These are phyloP conservation scores for Nicotiana obtusifolia DNA, from an alignment of 257 asterid genomes.

Conservation along the genomic window DNA sequence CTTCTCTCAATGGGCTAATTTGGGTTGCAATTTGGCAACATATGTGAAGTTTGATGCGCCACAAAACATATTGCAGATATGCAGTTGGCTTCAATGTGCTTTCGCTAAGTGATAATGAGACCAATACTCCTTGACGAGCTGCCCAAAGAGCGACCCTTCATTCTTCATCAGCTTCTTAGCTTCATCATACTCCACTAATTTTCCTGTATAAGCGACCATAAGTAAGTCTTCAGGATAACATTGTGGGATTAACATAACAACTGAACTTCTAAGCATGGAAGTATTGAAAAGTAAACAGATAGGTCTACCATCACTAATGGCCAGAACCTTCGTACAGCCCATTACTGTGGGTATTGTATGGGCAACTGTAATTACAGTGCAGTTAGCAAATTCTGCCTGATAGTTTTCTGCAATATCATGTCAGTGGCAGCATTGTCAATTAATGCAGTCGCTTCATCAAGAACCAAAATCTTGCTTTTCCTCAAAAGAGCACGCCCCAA, in stretches of 20 bases:
- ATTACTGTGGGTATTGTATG: conserved; percentile 83
- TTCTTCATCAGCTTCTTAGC: not conserved
- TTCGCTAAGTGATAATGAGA: not conserved
- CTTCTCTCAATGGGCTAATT: not conserved
- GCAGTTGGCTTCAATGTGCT: not conserved
- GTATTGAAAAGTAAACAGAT: not conserved
- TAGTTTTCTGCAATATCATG: conserved; percentile 70
- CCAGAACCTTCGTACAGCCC: conserved; percentile 62
- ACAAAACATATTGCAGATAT: not conserved
- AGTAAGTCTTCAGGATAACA: not conserved
- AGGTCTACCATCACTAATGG: conserved; percentile 54
- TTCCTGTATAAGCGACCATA: conserved; percentile 4
- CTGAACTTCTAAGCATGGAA: not conserved
- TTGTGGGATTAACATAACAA: not conserved
- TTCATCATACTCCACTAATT: conserved; percentile 1
- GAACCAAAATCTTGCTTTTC: conserved; percentile 78
- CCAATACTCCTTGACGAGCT: not conserved
- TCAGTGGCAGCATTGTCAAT: conserved; percentile 95
- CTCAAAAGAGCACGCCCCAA: conserved; percentile 84
- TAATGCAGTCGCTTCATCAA: conserved; percentile 98
- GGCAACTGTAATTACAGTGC: conserved; percentile 73
- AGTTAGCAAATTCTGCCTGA: conserved; percentile 48
- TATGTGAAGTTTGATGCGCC: not conserved
- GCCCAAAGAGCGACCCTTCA: not conserved
- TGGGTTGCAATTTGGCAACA: not conserved